Conservation (phyloP, 2,329 filamentous ascomycete species). For the Pseudogymnoascus sp. region DNA sequence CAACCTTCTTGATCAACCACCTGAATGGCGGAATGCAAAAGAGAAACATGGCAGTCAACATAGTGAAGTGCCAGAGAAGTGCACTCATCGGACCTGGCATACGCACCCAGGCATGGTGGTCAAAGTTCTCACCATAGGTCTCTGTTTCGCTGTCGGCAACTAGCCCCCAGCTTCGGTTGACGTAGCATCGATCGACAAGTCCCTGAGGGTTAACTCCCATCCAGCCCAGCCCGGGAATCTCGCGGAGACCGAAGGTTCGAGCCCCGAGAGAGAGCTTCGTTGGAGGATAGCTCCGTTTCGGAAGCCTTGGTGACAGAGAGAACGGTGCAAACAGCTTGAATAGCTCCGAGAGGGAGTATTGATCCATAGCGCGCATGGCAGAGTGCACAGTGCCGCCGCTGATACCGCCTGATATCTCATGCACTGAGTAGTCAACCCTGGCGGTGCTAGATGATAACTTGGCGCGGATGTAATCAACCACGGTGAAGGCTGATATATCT, state of each 20-base stretch:
- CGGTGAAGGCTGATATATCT: constrained; percentile 48
- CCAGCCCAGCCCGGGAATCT: constrained; percentile 44
- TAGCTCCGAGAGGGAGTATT: constrained; percentile 32
- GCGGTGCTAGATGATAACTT: constrained; percentile 40
- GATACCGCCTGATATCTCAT: constrained; percentile 27
- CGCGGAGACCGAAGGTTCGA: constrained; percentile 40
- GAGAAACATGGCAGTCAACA: constrained; percentile 37
- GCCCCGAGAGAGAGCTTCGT: neutral
- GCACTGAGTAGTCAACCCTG: constrained; percentile 45
- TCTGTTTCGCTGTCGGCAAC: constrained; percentile 30
- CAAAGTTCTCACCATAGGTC: constrained; percentile 54
- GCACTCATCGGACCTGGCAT: constrained; percentile 42
- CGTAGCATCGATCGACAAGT: constrained; percentile 43
- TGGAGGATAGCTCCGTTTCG: constrained; percentile 29
- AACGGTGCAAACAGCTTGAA: constrained; percentile 35
- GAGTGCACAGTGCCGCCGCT: constrained; percentile 58
- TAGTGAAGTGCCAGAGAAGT: constrained; percentile 39
- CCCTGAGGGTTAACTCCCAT: constrained; percentile 44
- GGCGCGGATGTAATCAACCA: constrained; percentile 40
- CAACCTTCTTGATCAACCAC: constrained; percentile 34
- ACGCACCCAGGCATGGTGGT: constrained; percentile 45
- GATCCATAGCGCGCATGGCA: constrained; percentile 49
- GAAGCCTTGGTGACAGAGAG: constrained; percentile 45
- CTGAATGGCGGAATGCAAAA: constrained; percentile 31
- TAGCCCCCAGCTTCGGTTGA: constrained; percentile 57